Conservation (phyloP, 352 stramenopile species). For the Blastocystis sp. region DNA sequence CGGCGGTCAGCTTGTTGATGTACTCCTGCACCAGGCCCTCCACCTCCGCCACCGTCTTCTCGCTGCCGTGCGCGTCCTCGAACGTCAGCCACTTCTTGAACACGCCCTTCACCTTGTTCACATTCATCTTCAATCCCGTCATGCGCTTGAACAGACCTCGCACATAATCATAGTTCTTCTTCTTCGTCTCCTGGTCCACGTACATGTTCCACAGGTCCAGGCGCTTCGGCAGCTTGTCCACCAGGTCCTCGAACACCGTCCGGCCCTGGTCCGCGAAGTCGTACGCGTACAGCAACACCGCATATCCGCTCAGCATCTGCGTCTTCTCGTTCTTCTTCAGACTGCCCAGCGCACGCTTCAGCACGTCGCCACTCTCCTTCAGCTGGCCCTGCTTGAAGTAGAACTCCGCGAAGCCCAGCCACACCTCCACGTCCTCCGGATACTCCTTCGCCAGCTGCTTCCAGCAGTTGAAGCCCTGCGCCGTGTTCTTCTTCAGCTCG, state of each 20-base stretch:
- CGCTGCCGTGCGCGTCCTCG: constrained; percentile 58
- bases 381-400: constrained; percentile 52
- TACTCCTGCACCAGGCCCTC: constrained; percentile 67
- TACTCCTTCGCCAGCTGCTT: constrained; percentile 65
- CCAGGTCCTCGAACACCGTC: constrained; percentile 65
- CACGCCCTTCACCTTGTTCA: constrained; percentile 65
- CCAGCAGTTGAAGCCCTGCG: constrained; percentile 48
- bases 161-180: constrained; percentile 45
- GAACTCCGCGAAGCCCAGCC: constrained; percentile 43
- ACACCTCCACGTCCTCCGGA: constrained; percentile 36
- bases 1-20: constrained; percentile 42
- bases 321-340: constrained; percentile 54
- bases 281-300: constrained; percentile 58
- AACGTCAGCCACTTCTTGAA: constrained; percentile 68
- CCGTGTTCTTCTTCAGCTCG: constrained; percentile 40
- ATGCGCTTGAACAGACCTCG: constrained; percentile 57
- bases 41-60: constrained; percentile 42
- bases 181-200: constrained; percentile 63
- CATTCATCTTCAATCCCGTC: constrained; percentile 50
- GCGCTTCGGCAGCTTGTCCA: constrained; percentile 49
- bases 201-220: constrained; percentile 68
- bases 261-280: constrained; percentile 29
- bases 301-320: constrained; percentile 61
- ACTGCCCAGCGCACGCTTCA: constrained; percentile 32
- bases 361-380: constrained; percentile 49